Evolutionary conservation across 1,139 yeast species (phyloP), one percentile per base, ranked within the genome.

Genomic region (Saccharomyces hybrid): DNA sequence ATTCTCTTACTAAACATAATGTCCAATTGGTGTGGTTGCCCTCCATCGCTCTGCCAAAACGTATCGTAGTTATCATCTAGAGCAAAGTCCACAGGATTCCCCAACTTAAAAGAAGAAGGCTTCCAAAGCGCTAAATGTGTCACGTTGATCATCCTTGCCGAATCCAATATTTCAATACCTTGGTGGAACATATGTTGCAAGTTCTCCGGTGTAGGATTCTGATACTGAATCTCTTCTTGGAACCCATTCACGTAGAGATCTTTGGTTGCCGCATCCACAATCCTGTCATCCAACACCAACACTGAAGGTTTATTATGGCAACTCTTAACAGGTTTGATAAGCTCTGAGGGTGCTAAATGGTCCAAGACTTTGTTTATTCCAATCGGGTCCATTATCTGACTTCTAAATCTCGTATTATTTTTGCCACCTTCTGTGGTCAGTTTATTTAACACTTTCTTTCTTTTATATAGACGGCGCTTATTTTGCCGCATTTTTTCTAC

Each of bases 41-140:
- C 78, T 32, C 98, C 99, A 69, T 95, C 99, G 52, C 96, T 87
- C 69, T 95, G 99, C 99, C 99, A 95, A 68, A 78, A 91, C 2
- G 84, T 74, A 47, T 79, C 78, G 0, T 95, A 87, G 16, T 83
- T 79, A 64, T 88, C 95, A 53, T 87, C 89, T 34, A 95, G 74
- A 9, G 93, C 75, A 61, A 85, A 86, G 25, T 73, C 73, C 11
- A 89, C 76, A 0, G 95, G 95, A 62, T 76, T 83, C 0, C 93
- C 95, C 23, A 79, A 79, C 63, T 91, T 93, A 63, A 57, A 74
- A 0, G 96, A 85, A 1, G 96, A 87, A 0, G 89, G 82, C 49
- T 83, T 80, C 98, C 99, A 93, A 42, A 84, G 78, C 0, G 96
- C 98, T 31, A 87, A 72, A 8, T 85, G 83, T 1, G 96, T 89